Evolutionary conservation across 768 basidiomycete species (phyloP).

Genomic region (Lyophyllum shimeji): DNA sequence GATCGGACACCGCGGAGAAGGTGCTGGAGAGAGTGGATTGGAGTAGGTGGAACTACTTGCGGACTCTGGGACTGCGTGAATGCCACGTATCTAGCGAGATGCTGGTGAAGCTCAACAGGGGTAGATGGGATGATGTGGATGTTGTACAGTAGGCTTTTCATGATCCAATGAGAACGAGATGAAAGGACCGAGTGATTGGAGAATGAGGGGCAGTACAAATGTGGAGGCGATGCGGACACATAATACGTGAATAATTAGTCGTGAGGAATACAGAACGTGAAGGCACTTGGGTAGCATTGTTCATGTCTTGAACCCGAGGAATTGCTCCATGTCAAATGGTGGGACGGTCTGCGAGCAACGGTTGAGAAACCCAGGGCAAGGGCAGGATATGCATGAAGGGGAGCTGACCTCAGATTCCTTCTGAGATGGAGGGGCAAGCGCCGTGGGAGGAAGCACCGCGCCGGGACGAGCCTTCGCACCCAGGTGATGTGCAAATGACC

Average conservation of each 20-base stretch:
- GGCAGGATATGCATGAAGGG: neutral
- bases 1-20: slow-evolving; percentile 28
- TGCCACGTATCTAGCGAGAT: slow-evolving; percentile 48
- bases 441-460: slow-evolving; percentile 41
- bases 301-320: slow-evolving; percentile 50
- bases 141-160: slow-evolving; percentile 39
- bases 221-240: neutral
- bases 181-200: neutral
- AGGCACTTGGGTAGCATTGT: neutral
- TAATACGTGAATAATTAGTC: slow-evolving; percentile 5
- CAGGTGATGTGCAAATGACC: slow-evolving; percentile 54
- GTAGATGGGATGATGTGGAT: slow-evolving; percentile 65
- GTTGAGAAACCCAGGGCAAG: slow-evolving; percentile 2
- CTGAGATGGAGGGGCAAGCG: slow-evolving; percentile 17
- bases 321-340: slow-evolving; percentile 52
- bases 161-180: neutral
- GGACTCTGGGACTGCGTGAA: slow-evolving; percentile 54
- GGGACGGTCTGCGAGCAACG: slow-evolving; percentile 38
- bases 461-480: slow-evolving; percentile 49
- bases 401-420: slow-evolving; percentile 40
- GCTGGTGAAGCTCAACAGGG: slow-evolving; percentile 48
- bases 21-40: slow-evolving; percentile 56
- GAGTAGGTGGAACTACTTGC: slow-evolving; percentile 52
- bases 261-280: neutral
- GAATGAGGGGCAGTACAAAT: neutral